Base-by-base conservation (phyloP, 306 rosid species). In the Quercus glauca region DNA sequence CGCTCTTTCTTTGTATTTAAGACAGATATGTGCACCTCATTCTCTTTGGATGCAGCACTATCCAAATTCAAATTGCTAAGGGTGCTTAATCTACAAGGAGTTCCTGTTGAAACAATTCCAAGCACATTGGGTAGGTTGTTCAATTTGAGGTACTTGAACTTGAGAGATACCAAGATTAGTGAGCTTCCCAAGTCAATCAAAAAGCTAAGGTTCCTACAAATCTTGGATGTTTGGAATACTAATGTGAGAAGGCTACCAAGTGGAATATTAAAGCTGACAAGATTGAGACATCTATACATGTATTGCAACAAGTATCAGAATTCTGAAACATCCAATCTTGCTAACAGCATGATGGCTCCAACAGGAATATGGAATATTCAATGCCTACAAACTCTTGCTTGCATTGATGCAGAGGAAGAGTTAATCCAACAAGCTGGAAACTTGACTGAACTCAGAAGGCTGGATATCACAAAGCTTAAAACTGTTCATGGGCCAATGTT, bases 121-220 rank as follows among this genome's bases (percentile, higher is more conserved):
- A 17, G 70, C 70, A 64, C 21, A 28, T 15, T 64, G 13, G 41
- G 31, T 37, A 14, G 41, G 19, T 29, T 64, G 70, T 64, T 64
- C 43, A 64, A 64, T 64, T 29, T 64, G 70, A 64, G 43, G 70
- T 29, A 64, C 70, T 64, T 64, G 70, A 64, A 64, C 43, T 17
- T 64, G 10, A 64, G 43, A 64, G 70, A 29, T 15, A 15, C 21
- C 70, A 64, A 64, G 70, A 64, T 64, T 64, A 29, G 70, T 29
- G 9, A 64, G 70, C 43, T 64, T 28, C 70, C 70, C 41, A 64
- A 64, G 70, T 64, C 43, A 64, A 64, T 17, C 4, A 11, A 29
- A 64, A 64, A n/a, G 43, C 5, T 64, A 17, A n/a, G 7, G 43
- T 29, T 29, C 20, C 70, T 64, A 64, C 70, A 15, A 29, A 64